A percentile compares a stretch with the other conserved stretches of the same genome.
These are phyloP conservation scores for Ophiostoma quercus DNA, from an alignment of 2,329 filamentous ascomycete species.

Conservation along the genomic window DNA sequence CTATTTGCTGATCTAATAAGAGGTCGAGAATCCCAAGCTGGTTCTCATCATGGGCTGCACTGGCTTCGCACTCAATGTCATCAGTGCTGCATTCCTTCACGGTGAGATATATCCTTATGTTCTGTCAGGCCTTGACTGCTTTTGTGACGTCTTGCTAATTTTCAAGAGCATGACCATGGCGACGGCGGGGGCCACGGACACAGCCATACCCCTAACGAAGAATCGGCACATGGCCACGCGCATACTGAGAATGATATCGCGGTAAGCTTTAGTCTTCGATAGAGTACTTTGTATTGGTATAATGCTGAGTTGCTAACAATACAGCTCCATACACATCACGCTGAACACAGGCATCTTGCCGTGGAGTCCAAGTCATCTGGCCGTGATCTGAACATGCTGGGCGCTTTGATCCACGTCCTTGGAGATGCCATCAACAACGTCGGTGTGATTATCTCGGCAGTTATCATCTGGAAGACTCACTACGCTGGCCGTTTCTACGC, in stretches of 20 bases:
- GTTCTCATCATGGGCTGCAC: conserved; percentile 65
- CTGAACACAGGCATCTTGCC: conserved; percentile 46
- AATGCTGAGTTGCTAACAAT: not conserved
- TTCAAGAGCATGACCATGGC: conserved; percentile 28
- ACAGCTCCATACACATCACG: conserved; percentile 36
- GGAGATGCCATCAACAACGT: conserved; percentile 73
- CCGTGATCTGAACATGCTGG: conserved; percentile 64
- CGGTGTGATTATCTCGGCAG: conserved; percentile 64
- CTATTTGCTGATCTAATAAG: conserved; percentile 30
- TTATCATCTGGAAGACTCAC: conserved; percentile 62
- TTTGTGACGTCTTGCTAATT: not conserved
- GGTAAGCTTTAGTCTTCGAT: not conserved
- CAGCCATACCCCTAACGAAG: conserved; percentile 18
- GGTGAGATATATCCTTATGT: conserved; percentile 38
- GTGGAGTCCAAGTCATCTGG: conserved; percentile 35
- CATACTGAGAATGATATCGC: conserved; percentile 23
- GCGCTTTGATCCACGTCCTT: conserved; percentile 64
- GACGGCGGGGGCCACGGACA: conserved; percentile 31
- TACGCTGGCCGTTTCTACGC: conserved; percentile 61
- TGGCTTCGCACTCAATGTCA: conserved; percentile 61
- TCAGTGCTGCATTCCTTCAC: conserved; percentile 62
- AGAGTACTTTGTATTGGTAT: too few relatives aligned
- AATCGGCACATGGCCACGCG: conserved; percentile 27
- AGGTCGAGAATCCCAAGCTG: conserved; percentile 58
- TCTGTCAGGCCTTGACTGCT: too few relatives aligned